Evolutionary conservation across 108 stramenopile species (phyloP).

Genomic region (Cyclotella kingstonii): DNA sequence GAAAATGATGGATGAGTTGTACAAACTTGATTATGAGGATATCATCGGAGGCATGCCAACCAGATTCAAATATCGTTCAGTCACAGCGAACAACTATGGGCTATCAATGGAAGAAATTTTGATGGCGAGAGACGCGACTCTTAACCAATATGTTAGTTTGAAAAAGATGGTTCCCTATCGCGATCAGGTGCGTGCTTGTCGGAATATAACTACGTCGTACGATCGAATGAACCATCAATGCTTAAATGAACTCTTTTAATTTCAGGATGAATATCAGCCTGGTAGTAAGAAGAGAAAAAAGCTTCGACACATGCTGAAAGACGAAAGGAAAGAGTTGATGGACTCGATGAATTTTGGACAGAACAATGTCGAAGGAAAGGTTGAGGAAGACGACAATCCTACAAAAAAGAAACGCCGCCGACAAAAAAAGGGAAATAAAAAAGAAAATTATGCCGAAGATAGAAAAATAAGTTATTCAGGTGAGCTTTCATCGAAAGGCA

Average conservation of each 20-base stretch:
- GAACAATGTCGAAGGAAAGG: conserved; percentile 1
- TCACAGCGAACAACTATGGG: conserved; percentile 90
- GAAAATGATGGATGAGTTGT: conserved; percentile 89
- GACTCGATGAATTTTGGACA: conserved; percentile 26
- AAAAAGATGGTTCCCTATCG: conserved; percentile 97
- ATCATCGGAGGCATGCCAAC: conserved; percentile 94
- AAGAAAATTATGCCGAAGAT: conserved; percentile 1
- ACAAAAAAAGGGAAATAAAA: conserved; percentile 41
- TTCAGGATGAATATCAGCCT: conserved; percentile 54
- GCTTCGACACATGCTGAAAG: conserved; percentile 75
- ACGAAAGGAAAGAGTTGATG: conserved; percentile 46
- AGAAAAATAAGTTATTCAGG: too few species aligned
- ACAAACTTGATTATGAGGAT: conserved; percentile 99
- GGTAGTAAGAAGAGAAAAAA: conserved; percentile 71
- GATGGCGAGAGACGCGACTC: conserved; percentile 83
- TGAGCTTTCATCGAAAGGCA: too few species aligned
- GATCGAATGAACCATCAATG: neutral
- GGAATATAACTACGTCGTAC: neutral
- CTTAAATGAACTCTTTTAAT: neutral
- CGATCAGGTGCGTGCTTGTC: conserved; percentile 52
- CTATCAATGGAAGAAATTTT: conserved; percentile 93
- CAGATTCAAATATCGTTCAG: conserved; percentile 97
- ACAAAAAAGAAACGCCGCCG: conserved; percentile 60
- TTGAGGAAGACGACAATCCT: conserved; percentile 22
- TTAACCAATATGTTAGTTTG: conserved; percentile 94